Base-by-base conservation (phyloP, 108 stramenopile species). In the Skeletonema marinoi region DNA sequence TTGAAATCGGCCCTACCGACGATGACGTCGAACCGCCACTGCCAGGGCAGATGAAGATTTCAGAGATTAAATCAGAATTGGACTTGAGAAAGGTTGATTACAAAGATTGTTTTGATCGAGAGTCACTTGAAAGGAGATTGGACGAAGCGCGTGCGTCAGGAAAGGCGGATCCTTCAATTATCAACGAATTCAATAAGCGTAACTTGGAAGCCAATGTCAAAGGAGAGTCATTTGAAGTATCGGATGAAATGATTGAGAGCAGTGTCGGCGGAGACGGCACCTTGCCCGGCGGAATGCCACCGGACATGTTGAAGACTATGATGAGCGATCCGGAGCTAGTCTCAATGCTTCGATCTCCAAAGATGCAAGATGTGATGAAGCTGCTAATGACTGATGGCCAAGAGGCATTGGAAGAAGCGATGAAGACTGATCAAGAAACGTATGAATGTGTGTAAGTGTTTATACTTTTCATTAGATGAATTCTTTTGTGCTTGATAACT, bases 21-120 rank as follows among this genome's bases (percentile, higher is more conserved):
- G 82, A 83, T 25, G 82, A 80, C 25, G 85, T 78, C 33, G 82
- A 86, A 32, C 77, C 67, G 21, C 54, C 81, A 3, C 64, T 77
- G 25, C 85, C 87, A 16, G 89, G 89, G 2, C 65, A 83, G 59
- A 89, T 92, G 90, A 73, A 88, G 29, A 65, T 92, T 11, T 75
- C 80, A 11, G 88, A 92, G 68, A 86, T 92, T 65, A 88, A 89
- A 71, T 81, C 88, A 13, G 87, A 92, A 38, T 75, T 92, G 60
- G 74, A 86, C 17, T 38, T 87, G 54, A 71, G 85, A 44, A 66
- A 60, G 0, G 75, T 92, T 35, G 68, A 82, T 48, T 89, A 81
- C 64, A 42, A 54, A 6, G 88, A 92, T 76, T 92, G 90, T 59
- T 92, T 89, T 66, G 90, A 92, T 68, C 79, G 88, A 78, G 90